phyloP scores from a whole-genome alignment of 2,329 filamentous ascomycete species.

The Nigrograna mackinnonii region DNA sequence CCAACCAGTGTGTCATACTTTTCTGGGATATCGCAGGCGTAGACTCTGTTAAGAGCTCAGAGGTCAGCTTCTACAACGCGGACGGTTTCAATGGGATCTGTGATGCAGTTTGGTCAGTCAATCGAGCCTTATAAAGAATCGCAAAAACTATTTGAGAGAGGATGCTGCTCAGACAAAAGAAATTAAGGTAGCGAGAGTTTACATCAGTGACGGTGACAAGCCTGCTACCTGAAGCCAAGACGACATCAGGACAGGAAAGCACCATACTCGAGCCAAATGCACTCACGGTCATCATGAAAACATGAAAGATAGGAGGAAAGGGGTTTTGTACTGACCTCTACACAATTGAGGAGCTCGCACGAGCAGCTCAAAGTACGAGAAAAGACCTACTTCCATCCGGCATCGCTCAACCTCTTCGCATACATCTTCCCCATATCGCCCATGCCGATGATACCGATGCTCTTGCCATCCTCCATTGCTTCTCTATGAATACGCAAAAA shows the following conservation, averaged over 20 bases:
- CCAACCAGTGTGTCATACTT: slow-evolving; percentile 79
- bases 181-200: slow-evolving; percentile 97
- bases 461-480: slow-evolving; percentile 65
- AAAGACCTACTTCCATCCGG: slow-evolving; percentile 88
- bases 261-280: slow-evolving; percentile 99
- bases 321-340: slow-evolving; percentile 36
- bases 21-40: slow-evolving; percentile 91
- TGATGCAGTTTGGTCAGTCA: too few relatives aligned
- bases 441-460: slow-evolving; percentile 96
- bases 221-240: slow-evolving; percentile 70
- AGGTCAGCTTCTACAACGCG: too few relatives aligned
- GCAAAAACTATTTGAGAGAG: too few relatives aligned
- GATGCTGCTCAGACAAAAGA: too few relatives aligned
- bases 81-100: too few relatives aligned
- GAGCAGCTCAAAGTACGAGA: slow-evolving; percentile 8
- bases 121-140: too few relatives aligned
- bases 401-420: slow-evolving; percentile 80
- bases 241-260: slow-evolving; percentile 66
- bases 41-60: too few relatives aligned
- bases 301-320: slow-evolving; percentile 10
- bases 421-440: slow-evolving; percentile 99
- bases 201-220: slow-evolving; percentile 89
- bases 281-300: slow-evolving; percentile 96
- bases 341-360: slow-evolving; percentile 10
- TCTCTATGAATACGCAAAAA: slow-evolving; percentile 20